Evolutionary conservation across 2,329 filamentous ascomycete genomes (phyloP).

Genomic region (Diaporthe vexans): DNA sequence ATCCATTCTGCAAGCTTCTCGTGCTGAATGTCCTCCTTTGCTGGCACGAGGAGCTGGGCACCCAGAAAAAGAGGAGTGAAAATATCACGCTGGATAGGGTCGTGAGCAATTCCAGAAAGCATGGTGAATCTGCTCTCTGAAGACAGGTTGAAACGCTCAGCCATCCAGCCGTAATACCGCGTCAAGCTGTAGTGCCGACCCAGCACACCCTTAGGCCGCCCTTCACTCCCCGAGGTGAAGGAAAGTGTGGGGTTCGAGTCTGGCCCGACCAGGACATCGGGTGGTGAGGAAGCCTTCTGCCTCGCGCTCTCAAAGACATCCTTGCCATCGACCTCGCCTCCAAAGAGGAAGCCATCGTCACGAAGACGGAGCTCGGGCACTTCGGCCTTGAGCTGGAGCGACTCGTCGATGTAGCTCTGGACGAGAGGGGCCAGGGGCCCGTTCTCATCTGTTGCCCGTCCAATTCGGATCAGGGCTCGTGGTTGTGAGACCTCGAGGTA

Average conservation of each 20-base stretch:
- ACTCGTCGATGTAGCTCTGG: constrained; percentile 77
- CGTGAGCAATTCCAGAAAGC: constrained; percentile 87
- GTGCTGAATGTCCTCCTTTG: constrained; percentile 76
- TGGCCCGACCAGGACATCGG: constrained; percentile 85
- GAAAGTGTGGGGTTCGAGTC: constrained; percentile 84
- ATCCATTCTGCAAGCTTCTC: constrained; percentile 93
- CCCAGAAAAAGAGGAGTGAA: constrained; percentile 40
- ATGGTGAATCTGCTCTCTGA: constrained; percentile 76
- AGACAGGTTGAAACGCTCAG: constrained; percentile 75
- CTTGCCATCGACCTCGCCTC: constrained; percentile 74
- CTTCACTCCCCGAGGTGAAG: constrained; percentile 76
- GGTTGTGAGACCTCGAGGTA: constrained; percentile 83
- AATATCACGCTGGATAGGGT: constrained; percentile 62
- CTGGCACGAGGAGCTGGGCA: constrained; percentile 36
- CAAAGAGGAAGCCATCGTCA: constrained; percentile 79
- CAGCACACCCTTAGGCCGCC: constrained; percentile 72
- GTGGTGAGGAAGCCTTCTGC: constrained; percentile 67
- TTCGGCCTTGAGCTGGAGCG: constrained; percentile 79
- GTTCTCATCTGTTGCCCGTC: constrained; percentile 78
- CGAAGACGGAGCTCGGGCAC: constrained; percentile 80
- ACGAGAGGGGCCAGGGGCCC: constrained; percentile 66
- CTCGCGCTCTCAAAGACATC: constrained; percentile 67
- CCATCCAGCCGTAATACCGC: constrained; percentile 95
- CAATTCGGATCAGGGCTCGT: constrained; percentile 77
- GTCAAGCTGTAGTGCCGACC: constrained; percentile 89